Evolutionary conservation across 805 yeast genomes (phyloP).

Genomic region (Starmerella riodocensis): DNA sequence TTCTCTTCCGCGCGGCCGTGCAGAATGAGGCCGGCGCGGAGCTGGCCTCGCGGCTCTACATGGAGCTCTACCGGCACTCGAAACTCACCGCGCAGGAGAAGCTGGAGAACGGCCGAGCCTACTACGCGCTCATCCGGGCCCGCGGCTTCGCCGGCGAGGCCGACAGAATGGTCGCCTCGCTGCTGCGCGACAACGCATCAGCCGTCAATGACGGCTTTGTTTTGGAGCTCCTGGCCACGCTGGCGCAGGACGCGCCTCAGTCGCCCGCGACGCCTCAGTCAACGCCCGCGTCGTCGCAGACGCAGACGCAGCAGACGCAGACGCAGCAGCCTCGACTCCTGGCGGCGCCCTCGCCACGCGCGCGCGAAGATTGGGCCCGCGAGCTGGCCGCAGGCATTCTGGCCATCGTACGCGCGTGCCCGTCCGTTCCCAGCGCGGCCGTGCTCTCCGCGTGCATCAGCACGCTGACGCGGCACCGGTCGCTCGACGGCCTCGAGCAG

Average conservation of each 20-base stretch:
- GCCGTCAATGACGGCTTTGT: slow-evolving; percentile 9
- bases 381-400: not conserved
- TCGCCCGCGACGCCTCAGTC: not conserved
- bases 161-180: slow-evolving; percentile 14
- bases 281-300: not conserved
- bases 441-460: slow-evolving; percentile 4
- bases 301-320: no score
- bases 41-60: slow-evolving; percentile 19
- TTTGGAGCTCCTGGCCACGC: slow-evolving; percentile 5
- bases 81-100: slow-evolving; percentile 4
- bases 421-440: slow-evolving; percentile 1
- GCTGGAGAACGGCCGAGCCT: slow-evolving; percentile 20
- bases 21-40: slow-evolving; percentile 6
- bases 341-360: no score
- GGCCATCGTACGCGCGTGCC: slow-evolving; percentile 2
- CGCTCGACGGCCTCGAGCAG: slow-evolving; percentile 1
- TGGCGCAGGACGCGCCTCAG: not conserved
- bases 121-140: slow-evolving; percentile 17
- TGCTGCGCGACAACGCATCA: slow-evolving; percentile 10
- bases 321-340: no score
- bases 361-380: no score
- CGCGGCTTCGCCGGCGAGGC: slow-evolving; percentile 18
- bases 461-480: slow-evolving; percentile 1
- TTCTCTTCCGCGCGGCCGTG: slow-evolving; percentile 16
- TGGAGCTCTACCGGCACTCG: slow-evolving; percentile 18